Evolutionary conservation across 2,329 filamentous ascomycete species (phyloP).

Genomic region (Diaporthe citriasiana): DNA sequence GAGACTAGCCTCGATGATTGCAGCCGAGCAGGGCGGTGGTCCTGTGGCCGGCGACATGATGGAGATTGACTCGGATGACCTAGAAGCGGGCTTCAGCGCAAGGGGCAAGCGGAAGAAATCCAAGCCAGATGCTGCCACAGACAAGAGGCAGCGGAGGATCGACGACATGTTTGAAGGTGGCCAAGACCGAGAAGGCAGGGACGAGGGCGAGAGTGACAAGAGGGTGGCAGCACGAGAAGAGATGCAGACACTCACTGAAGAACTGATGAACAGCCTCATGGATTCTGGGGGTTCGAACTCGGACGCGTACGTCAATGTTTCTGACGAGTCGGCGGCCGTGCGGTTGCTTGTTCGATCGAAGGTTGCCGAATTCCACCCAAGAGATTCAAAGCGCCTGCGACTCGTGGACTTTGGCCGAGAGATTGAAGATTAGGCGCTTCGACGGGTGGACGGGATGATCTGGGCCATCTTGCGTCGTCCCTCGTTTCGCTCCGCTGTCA

Average conservation of each 20-base stretch:
- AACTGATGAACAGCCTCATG: slow-evolving; percentile 70
- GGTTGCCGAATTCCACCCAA: slow-evolving; percentile 76
- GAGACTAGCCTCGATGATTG: slow-evolving; percentile 80
- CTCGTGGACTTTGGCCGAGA: slow-evolving; percentile 76
- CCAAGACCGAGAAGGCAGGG: slow-evolving; percentile 46
- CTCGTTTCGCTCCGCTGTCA: slow-evolving; percentile 31
- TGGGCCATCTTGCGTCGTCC: slow-evolving; percentile 21
- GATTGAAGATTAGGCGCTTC: slow-evolving; percentile 63
- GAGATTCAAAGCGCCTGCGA: slow-evolving; percentile 70
- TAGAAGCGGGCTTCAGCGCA: slow-evolving; percentile 71
- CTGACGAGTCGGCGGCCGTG: slow-evolving; percentile 72
- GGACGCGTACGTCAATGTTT: slow-evolving; percentile 70
- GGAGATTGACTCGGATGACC: slow-evolving; percentile 72
- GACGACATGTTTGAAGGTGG: slow-evolving; percentile 73
- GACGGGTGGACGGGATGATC: slow-evolving; percentile 17
- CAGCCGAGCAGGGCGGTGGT: slow-evolving; percentile 86
- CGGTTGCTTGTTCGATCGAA: slow-evolving; percentile 76
- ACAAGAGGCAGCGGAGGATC: slow-evolving; percentile 71
- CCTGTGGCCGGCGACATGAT: slow-evolving; percentile 83
- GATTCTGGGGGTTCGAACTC: slow-evolving; percentile 68
- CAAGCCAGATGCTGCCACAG: slow-evolving; percentile 54
- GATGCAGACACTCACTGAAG: slow-evolving; percentile 72
- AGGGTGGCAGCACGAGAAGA: slow-evolving; percentile 66
- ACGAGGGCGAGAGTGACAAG: slow-evolving; percentile 58
- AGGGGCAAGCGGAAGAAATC: slow-evolving; percentile 69